Conservation (phyloP, 495 filamentous ascomycete species). For the Penicillium fimorum region DNA sequence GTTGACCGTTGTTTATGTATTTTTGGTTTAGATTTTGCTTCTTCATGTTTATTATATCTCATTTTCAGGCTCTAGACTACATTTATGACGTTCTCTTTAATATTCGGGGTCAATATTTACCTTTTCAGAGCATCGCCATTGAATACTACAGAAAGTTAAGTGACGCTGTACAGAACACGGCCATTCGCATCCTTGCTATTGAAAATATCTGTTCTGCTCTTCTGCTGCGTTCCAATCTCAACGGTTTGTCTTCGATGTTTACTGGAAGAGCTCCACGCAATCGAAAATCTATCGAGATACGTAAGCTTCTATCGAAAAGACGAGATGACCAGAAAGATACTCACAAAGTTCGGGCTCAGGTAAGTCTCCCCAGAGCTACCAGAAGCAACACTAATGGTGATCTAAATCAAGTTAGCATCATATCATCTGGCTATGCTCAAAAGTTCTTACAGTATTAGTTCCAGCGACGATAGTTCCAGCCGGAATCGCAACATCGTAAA, state of each 20-base stretch:
- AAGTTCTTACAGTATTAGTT: conserved; percentile 48
- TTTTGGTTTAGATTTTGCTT: background rate
- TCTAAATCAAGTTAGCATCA: conserved; percentile 20
- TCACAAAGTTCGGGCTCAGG: conserved; percentile 61
- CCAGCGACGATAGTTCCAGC: conserved; percentile 56
- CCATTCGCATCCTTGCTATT: background rate
- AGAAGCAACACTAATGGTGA: conserved; percentile 57
- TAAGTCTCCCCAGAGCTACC: conserved; percentile 55
- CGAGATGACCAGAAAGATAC: conserved; percentile 17
- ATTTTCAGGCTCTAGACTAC: background rate
- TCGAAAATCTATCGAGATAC: conserved; percentile 50
- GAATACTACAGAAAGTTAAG: background rate
- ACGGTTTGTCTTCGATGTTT: background rate
- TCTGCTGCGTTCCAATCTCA: too few relatives aligned
- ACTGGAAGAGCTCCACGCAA: conserved; percentile 53
- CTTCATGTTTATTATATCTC: background rate
- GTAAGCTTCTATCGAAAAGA: background rate
- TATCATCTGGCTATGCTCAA: background rate
- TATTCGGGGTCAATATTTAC: background rate
- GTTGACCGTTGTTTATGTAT: background rate
- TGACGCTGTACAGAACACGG: background rate
- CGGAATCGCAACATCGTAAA: conserved; percentile 58
- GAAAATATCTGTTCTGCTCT: background rate
- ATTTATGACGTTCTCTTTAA: background rate
- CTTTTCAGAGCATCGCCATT: too few relatives aligned